A percentile compares a stretch with the other conserved stretches of the same genome.
Conservation (phyloP, 148 eudicot genomes). For the Cornus suecica region DNA sequence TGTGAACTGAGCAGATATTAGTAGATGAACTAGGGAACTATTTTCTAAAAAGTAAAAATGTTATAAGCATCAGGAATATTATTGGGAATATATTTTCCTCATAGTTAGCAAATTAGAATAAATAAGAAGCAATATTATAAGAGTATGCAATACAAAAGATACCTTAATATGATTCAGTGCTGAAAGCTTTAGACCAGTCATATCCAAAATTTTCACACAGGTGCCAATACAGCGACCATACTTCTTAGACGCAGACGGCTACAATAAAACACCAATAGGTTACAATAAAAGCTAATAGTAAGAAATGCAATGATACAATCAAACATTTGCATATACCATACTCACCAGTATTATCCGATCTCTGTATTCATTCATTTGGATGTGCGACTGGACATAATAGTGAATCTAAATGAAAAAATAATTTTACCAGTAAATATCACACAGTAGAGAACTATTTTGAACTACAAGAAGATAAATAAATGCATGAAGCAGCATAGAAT, state of each 20-base stretch:
- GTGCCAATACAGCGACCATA: constrained; percentile 67
- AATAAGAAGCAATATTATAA: not conserved
- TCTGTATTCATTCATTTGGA: constrained; percentile 96
- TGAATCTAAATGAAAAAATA: constrained; percentile 50
- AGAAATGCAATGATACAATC: constrained; percentile 2
- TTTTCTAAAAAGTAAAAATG: not conserved
- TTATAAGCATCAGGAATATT: not conserved
- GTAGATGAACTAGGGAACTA: not conserved
- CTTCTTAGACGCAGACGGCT: constrained; percentile 79
- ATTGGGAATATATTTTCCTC: not conserved
- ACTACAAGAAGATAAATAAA: not conserved
- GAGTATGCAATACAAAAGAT: constrained; percentile 12
- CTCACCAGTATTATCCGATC: constrained; percentile 90
- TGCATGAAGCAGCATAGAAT: not conserved
- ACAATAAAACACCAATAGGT: constrained; percentile 20
- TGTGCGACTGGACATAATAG: constrained; percentile 92
- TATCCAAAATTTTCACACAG: constrained; percentile 90
- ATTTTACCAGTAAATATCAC: constrained; percentile 11
- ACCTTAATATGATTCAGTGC: constrained; percentile 93
- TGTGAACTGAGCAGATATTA: not conserved
- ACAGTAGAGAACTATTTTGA: not conserved
- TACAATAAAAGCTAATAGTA: not conserved
- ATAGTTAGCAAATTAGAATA: not conserved
- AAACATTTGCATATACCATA: constrained; percentile 3
- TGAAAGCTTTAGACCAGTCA: constrained; percentile 93